Evolutionary conservation across 2,329 filamentous ascomycete species (phyloP).

Genomic region (Aspergillus pseudotamarii): DNA sequence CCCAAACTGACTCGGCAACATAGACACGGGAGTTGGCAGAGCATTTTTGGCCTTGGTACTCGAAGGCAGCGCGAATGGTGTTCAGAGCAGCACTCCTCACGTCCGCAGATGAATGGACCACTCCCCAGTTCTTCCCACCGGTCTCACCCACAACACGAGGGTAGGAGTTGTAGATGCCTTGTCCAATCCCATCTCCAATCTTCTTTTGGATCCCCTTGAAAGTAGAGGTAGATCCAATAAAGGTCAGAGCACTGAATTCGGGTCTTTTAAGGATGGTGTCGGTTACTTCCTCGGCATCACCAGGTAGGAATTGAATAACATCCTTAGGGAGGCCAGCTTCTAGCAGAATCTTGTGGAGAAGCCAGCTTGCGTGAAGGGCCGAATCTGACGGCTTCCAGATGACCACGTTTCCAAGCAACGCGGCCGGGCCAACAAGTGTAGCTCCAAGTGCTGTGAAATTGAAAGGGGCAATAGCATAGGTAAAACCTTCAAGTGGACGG

Average conservation of each 20-base stretch:
- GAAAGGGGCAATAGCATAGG: constrained; percentile 91
- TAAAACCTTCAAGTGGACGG: constrained; percentile 89
- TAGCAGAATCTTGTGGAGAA: constrained; percentile 78
- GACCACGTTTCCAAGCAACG: constrained; percentile 89
- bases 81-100: constrained; percentile 75
- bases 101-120: constrained; percentile 76
- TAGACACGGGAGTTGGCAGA: constrained; percentile 80
- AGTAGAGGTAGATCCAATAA: constrained; percentile 87
- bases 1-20: constrained; percentile 72
- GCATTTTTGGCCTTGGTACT: constrained; percentile 91
- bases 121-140: constrained; percentile 89
- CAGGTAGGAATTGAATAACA: constrained; percentile 91
- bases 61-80: constrained; percentile 82
- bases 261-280: constrained; percentile 72
- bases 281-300: constrained; percentile 81
- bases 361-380: constrained; percentile 82
- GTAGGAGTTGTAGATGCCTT: constrained; percentile 80
- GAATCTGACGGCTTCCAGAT: constrained; percentile 91
- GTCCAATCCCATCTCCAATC: constrained; percentile 78
- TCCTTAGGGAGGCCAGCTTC: constrained; percentile 82
- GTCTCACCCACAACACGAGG: constrained; percentile 88
- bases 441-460: constrained; percentile 95
- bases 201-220: constrained; percentile 86
- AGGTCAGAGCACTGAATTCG: constrained; percentile 85
- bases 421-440: constrained; percentile 81